A percentile compares a stretch with the other conserved stretches of the same genome.
Evolutionary conservation across 2,329 filamentous ascomycete genomes (phyloP).

Genomic region (Penicillium thymicola): DNA sequence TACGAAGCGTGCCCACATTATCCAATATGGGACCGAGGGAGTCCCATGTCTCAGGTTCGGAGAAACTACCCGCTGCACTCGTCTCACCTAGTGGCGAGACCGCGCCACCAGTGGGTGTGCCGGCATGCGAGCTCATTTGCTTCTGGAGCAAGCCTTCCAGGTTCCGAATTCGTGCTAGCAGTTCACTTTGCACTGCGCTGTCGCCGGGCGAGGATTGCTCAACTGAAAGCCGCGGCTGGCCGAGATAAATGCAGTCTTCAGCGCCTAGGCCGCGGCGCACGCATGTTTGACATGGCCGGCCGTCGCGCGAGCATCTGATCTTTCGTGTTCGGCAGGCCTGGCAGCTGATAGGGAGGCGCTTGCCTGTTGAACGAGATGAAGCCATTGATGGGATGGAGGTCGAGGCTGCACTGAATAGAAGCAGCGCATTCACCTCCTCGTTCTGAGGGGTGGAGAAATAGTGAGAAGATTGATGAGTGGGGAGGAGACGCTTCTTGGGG

Average conservation of each 20-base stretch:
- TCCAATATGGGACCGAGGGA: conserved; percentile 20
- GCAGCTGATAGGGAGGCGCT: conserved; percentile 40
- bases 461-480: not conserved
- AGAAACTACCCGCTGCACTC: conserved; percentile 28
- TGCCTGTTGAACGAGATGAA: conserved; percentile 29
- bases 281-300: conserved; percentile 41
- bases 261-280: conserved; percentile 37
- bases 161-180: conserved; percentile 36
- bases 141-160: conserved; percentile 37
- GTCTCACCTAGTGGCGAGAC: conserved; percentile 27
- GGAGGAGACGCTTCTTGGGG: not conserved
- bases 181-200: conserved; percentile 28
- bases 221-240: conserved; percentile 32
- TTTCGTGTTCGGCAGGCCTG: conserved; percentile 42
- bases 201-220: conserved; percentile 25
- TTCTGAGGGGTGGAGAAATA: not conserved
- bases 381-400: conserved; percentile 17
- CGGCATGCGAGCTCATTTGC: conserved; percentile 27
- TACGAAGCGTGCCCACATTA: conserved; percentile 31
- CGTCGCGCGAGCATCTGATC: conserved; percentile 40
- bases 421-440: not conserved
- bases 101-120: conserved; percentile 20
- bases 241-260: conserved; percentile 39
- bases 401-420: not conserved
- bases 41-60: conserved; percentile 24